Evolutionary conservation across 495 filamentous ascomycete genomes (phyloP), one percentile per base, ranked within the genome.

Genomic region (Extremus antarcticus): DNA sequence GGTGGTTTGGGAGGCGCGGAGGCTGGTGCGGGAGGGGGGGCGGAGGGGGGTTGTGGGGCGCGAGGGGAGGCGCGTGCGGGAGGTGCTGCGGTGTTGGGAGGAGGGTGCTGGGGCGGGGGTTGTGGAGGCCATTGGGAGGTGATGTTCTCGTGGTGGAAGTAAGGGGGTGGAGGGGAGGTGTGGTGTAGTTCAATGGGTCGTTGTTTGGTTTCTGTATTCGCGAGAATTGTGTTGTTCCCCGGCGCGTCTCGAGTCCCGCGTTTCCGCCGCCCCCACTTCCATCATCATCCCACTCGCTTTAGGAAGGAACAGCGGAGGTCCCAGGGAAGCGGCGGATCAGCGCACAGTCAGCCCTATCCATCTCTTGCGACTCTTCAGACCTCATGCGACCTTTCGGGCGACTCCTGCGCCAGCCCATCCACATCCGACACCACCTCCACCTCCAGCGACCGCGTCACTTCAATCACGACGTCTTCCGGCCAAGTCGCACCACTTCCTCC

Each of bases 41-140:
- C 92, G 90, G 25, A 98, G 80, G 21, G 92, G 92, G 9, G 92
- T 97, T 8, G 89, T 94, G 16, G 94, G 91, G 48, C 91, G 85
- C 39, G 90, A 92, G 20, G 78, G 66, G 8, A 91, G 95, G 8
- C 69, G 74, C 22, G 77, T 78, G 55, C 76, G 65, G 16, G 65
- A 60, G 45, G 45, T 22, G 0, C 61, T 46, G 55, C 58, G 59
- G 41, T 50, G 49, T 39, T 60, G 51, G 16, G 56, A 53, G 38
- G 58, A 61, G 47, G 60, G 32, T 2, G 49, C 2, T 19, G 50
- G 50, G 19, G 2, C 3, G 8, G 58, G 1, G 2, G 58, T 50
- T 19, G 58, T 53, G 7, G 58, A 46, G n/a, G 53, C 58, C 58
- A 61, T n/a, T n/a, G n/a, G n/a, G n/a, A n/a, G n/a, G n/a, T n/a